phyloP scores from a whole-genome alignment of 2,329 filamentous ascomycete genomes.

The Allantophomopsis cytisporea region DNA sequence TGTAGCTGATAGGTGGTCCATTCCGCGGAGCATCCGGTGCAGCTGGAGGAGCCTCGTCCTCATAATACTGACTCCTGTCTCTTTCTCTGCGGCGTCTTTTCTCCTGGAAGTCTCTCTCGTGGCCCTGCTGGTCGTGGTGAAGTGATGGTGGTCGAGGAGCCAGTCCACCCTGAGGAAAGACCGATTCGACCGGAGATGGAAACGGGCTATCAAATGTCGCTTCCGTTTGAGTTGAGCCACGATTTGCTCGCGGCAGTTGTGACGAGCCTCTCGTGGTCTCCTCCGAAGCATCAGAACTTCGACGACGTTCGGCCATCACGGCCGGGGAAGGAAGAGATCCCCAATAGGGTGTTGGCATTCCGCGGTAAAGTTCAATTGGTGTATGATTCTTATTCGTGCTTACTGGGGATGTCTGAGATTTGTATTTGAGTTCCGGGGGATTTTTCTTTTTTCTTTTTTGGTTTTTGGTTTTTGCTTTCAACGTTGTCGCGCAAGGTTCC shows the following conservation, averaged over 20 bases:
- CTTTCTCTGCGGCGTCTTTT: slow-evolving; percentile 27
- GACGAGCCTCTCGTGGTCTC: background rate
- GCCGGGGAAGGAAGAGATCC: slow-evolving; percentile 1
- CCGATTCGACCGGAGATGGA: slow-evolving; percentile 37
- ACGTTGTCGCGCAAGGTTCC: too few species aligned
- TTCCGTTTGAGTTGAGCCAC: slow-evolving; percentile 41
- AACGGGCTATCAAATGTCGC: slow-evolving; percentile 44
- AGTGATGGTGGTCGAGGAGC: slow-evolving; percentile 46
- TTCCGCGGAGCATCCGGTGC: slow-evolving; percentile 48
- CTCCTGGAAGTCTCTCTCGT: slow-evolving; percentile 27
- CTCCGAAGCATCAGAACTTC: background rate
- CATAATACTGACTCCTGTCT: slow-evolving; percentile 24
- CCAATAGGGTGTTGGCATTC: slow-evolving; percentile 2
- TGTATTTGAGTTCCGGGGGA: too few species aligned
- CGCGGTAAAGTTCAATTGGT: too few species aligned
- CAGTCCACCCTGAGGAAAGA: slow-evolving; percentile 35
- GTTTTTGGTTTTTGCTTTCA: too few species aligned
- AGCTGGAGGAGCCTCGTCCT: slow-evolving; percentile 22
- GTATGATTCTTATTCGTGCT: too few species aligned
- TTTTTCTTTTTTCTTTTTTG: too few species aligned
- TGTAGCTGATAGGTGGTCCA: slow-evolving; percentile 41
- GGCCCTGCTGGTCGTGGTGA: slow-evolving; percentile 23
- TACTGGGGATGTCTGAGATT: too few species aligned
- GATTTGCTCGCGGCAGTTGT: slow-evolving; percentile 8
- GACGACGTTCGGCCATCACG: background rate